Evolutionary conservation across 1,139 yeast genomes (phyloP).

Genomic region (Blastobotrys apis): DNA sequence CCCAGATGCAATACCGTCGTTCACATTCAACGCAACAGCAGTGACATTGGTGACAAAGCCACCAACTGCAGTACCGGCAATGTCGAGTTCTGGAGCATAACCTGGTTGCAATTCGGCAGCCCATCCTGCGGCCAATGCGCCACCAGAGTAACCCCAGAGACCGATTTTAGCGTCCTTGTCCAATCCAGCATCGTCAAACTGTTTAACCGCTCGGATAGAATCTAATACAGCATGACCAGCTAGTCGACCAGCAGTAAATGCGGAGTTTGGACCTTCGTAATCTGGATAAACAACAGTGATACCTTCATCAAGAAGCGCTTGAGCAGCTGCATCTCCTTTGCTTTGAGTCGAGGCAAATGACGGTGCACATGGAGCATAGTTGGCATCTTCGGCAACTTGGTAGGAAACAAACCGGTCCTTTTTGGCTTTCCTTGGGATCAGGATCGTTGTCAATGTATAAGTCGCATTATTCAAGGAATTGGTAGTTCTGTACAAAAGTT

Average conservation of each 20-base stretch:
- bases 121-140: constrained; percentile 33
- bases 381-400: constrained; percentile 32
- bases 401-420: constrained; percentile 24
- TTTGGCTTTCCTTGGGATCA: constrained; percentile 24
- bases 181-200: constrained; percentile 14
- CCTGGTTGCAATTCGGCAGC: constrained; percentile 30
- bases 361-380: constrained; percentile 31
- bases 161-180: constrained; percentile 19
- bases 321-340: constrained; percentile 11
- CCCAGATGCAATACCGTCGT: constrained; percentile 25
- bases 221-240: constrained; percentile 26
- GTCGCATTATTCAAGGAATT: constrained; percentile 20
- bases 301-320: constrained; percentile 19
- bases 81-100: constrained; percentile 31
- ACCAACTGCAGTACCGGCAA: constrained; percentile 30
- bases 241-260: constrained; percentile 24
- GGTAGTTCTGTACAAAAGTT: constrained; percentile 24
- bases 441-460: constrained; percentile 23
- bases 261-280: constrained; percentile 23
- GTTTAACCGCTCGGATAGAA: constrained; percentile 22
- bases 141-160: constrained; percentile 34
- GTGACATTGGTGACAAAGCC: constrained; percentile 28
- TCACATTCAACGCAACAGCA: constrained; percentile 20
- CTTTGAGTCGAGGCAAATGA: constrained; percentile 20
- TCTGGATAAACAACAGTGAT: constrained; percentile 23